Evolutionary conservation across 139 green algal species (phyloP), one percentile per base, ranked within the genome.

Genomic region (Chlamydomonas sp.): DNA sequence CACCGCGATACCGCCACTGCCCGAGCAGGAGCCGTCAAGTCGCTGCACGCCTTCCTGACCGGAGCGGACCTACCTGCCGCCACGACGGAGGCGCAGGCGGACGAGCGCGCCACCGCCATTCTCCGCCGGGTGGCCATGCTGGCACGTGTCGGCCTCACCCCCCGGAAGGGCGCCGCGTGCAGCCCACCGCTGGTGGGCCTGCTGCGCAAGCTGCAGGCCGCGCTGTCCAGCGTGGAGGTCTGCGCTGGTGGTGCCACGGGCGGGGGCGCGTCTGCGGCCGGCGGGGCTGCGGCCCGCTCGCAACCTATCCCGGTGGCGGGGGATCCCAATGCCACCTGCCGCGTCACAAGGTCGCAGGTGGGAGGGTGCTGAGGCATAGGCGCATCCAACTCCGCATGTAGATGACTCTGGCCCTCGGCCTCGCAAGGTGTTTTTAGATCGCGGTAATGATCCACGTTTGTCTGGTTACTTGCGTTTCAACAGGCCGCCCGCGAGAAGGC

Each of bases 171-270:
- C 71, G 74, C 72, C 2, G 87, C 91, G 81, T 82, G 76, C 57
- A 63, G 77, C 18, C 85, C 94, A 5, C 93, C 92, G 2, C 86
- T 98, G 76, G 31, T 84, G 31, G 81, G 90, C 18, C 93, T 99
- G 31, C 92, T 99, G 62, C 79, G 81, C 66, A 97, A 97, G 90
- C 92, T 99, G 89, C 96, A 97, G 88, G 90, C 84, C 1, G 95
- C 93, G 1, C 93, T 99, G 58, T 89, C 93, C 3, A 93, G 92
- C 5, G 69, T 89, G 3, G 97, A 99, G 92, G 89, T 86, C 12
- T 97, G n/a, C n/a, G n/a, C n/a, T n/a, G n/a, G n/a, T n/a, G n/a
- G n/a, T n/a, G n/a, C n/a, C n/a, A n/a, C n/a, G n/a, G n/a, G n/a
- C n/a, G n/a, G n/a, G n/a, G n/a, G n/a, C n/a, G n/a, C n/a, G n/a